Percentiles rank a stretch among this genome's conserved stretches.
These are phyloP conservation scores for Aspergillus ochraceoroseus DNA, from an alignment of 2,329 filamentous ascomycete species.

Conservation along the genomic window DNA sequence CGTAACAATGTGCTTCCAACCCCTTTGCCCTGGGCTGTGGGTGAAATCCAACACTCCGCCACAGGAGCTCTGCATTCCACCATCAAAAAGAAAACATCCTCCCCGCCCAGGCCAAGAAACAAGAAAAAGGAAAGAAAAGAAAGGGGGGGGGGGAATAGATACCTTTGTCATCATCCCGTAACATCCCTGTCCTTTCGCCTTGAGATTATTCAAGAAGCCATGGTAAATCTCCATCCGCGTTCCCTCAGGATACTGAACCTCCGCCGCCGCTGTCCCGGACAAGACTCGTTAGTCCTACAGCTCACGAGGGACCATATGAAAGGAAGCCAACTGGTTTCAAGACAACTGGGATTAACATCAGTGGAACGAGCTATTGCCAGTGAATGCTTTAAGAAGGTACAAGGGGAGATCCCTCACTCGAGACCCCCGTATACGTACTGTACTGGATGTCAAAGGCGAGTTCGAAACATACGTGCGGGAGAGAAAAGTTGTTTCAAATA, in stretches of 20 bases:
- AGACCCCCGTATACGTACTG: too few species aligned
- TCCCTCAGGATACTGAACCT: slow-evolving; percentile 34
- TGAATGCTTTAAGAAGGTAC: too few species aligned
- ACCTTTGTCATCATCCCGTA: slow-evolving; percentile 16
- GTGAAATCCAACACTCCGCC: slow-evolving; percentile 14
- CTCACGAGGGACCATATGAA: too few species aligned
- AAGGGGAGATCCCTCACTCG: too few species aligned
- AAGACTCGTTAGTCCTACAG: too few species aligned
- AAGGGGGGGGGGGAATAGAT: slow-evolving; percentile 4
- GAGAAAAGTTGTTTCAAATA: too few species aligned
- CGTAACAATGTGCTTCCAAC: slow-evolving; percentile 15
- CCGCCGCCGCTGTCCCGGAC: slow-evolving; percentile 21
- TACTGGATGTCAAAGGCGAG: too few species aligned
- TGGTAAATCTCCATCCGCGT: slow-evolving; percentile 41
- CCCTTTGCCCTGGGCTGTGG: slow-evolving; percentile 15
- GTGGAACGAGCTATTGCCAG: too few species aligned
- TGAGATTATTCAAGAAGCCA: slow-evolving; percentile 18
- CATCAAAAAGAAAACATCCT: not conserved
- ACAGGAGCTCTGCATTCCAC: slow-evolving; percentile 2
- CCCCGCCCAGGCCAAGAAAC: too few species aligned
- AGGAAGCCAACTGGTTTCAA: too few species aligned
- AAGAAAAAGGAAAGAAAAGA: not conserved
- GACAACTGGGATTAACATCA: too few species aligned
- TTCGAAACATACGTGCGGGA: too few species aligned
- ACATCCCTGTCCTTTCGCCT: slow-evolving; percentile 7